phyloP scores from a whole-genome alignment of 2,329 filamentous ascomycete genomes.

The Albifimbria verrucaria region DNA sequence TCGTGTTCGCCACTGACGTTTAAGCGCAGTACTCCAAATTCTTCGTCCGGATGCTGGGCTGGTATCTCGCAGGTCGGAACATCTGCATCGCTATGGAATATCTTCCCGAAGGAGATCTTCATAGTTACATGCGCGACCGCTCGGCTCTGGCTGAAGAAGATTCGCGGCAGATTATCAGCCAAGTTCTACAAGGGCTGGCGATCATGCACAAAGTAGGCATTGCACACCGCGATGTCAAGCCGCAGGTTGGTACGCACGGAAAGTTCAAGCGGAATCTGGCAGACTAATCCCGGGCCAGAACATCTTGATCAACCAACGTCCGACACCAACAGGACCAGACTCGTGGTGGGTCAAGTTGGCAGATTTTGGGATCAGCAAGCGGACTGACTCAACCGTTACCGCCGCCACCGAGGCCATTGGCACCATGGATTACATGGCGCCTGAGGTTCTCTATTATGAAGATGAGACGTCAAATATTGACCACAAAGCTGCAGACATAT shows the following conservation, averaged over 20 bases:
- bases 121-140: slow-evolving; percentile 9
- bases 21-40: slow-evolving; percentile 12
- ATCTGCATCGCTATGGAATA: slow-evolving; percentile 23
- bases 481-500: slow-evolving; percentile 16
- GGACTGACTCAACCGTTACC: slow-evolving; percentile 1
- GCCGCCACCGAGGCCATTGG: slow-evolving; percentile 6
- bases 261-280: neutral
- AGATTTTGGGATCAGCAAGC: slow-evolving; percentile 21
- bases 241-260: slow-evolving; percentile 6
- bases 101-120: slow-evolving; percentile 16
- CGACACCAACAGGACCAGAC: slow-evolving; percentile 1
- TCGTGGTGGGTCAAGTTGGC: slow-evolving; percentile 19
- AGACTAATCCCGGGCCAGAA: slow-evolving; percentile 9
- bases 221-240: slow-evolving; percentile 20
- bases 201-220: slow-evolving; percentile 18
- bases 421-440: slow-evolving; percentile 13
- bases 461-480: neutral
- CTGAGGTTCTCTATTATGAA: slow-evolving; percentile 9
- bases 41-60: slow-evolving; percentile 20
- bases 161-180: slow-evolving; percentile 11
- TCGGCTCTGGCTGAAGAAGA: slow-evolving; percentile 12
- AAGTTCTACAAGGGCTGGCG: slow-evolving; percentile 14
- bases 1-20: neutral
- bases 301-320: slow-evolving; percentile 14
- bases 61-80: slow-evolving; percentile 12